A percentile compares a stretch with the other conserved stretches of the same genome.
Evolutionary conservation across 306 rosid genomes (phyloP).

Genomic region (Cyamopsis tetragonoloba): DNA sequence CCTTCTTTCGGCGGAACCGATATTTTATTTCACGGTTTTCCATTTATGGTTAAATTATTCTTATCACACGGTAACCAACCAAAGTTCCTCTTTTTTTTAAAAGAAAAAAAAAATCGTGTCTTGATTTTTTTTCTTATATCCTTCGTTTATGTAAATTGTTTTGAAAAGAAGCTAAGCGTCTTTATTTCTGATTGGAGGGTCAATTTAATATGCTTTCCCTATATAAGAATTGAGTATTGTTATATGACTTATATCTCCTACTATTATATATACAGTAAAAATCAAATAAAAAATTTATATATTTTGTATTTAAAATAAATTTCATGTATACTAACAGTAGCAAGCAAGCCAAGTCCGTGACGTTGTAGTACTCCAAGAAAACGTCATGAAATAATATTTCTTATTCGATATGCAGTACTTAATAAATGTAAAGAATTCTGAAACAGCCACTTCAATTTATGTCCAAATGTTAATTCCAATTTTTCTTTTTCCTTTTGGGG

Average conservation of each 20-base stretch:
- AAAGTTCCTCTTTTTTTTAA: neutral
- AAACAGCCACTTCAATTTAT: neutral
- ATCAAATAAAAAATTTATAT: too few relatives aligned
- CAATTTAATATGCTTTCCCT: neutral
- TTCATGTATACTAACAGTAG: too few relatives aligned
- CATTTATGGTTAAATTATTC: neutral
- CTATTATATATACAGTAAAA: too few relatives aligned
- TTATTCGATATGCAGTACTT: neutral
- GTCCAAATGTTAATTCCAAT: neutral
- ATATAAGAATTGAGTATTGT: too few relatives aligned
- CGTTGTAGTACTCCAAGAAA: neutral
- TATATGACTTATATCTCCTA: too few relatives aligned
- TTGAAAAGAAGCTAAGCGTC: neutral
- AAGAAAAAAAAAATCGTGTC: neutral
- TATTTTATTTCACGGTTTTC: neutral
- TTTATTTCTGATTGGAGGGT: neutral
- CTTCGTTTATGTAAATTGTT: too few relatives aligned
- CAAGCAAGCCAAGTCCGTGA: neutral
- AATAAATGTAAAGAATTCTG: neutral
- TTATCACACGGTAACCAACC: neutral
- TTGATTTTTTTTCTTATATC: neutral
- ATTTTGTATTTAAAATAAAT: too few relatives aligned
- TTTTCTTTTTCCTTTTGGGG: too few relatives aligned
- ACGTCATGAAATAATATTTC: neutral
- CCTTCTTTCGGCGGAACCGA: conserved; percentile 15